A percentile compares a stretch with the other conserved stretches of the same genome.
These are phyloP conservation scores for Hortiboletus campestris DNA, from an alignment of 768 basidiomycete species.

Conservation along the genomic window DNA sequence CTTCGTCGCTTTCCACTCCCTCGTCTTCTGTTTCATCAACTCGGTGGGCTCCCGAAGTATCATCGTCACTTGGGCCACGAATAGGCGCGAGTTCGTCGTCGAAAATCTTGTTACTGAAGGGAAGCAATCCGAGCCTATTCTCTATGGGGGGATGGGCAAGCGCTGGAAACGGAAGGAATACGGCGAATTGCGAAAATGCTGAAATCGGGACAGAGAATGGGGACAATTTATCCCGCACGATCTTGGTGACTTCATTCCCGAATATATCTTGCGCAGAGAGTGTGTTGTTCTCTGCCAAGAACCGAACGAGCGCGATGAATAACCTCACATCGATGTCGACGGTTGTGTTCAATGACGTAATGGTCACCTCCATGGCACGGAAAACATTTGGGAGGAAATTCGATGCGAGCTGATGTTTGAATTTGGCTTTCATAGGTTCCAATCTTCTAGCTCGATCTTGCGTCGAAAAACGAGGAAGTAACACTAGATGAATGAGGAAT, in stretches of 20 bases:
- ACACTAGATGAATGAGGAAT: constrained; percentile 39
- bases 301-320: constrained; percentile 45
- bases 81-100: constrained; percentile 40
- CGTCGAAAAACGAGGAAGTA: constrained; percentile 38
- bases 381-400: constrained; percentile 44
- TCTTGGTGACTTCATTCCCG: constrained; percentile 24
- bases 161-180: constrained; percentile 18
- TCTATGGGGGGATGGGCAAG: not conserved
- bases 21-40: constrained; percentile 13
- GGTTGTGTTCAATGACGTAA: constrained; percentile 20
- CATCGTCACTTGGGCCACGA: constrained; percentile 12
- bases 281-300: constrained; percentile 26
- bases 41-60: constrained; percentile 2
- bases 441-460: constrained; percentile 39
- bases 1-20: constrained; percentile 14
- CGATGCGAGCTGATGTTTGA: constrained; percentile 33
- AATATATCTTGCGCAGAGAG: constrained; percentile 28
- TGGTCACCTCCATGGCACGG: constrained; percentile 26
- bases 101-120: constrained; percentile 43
- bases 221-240: constrained; percentile 25
- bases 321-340: constrained; percentile 56
- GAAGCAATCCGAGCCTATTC: constrained; percentile 28
- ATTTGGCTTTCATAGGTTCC: constrained; percentile 24
- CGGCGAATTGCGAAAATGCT: constrained; percentile 19
- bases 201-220: constrained; percentile 16